Percentiles rank a stretch among this genome's conserved stretches.
These are phyloP conservation scores for Volvariella surrecta DNA, from an alignment of 1,284 basidiomycete species.

Conservation along the genomic window DNA sequence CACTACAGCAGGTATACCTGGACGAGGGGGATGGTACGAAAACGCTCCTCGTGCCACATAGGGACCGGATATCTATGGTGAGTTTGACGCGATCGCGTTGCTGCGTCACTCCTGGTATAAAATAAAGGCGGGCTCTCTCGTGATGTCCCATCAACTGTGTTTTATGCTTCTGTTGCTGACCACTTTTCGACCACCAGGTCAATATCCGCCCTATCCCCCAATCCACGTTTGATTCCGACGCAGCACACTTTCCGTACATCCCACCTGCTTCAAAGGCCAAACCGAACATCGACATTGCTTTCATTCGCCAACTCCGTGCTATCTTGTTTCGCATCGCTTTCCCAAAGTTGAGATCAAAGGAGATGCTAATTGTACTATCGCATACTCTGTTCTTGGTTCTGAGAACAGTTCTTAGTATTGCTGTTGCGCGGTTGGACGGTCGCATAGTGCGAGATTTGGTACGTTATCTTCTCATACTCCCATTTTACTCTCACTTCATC, in stretches of 20 bases:
- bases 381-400: conserved; percentile 88
- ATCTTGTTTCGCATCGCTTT: conserved; percentile 71
- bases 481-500: conserved; percentile 2
- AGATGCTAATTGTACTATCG: conserved; percentile 67
- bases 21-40: conserved; percentile 48
- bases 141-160: neutral
- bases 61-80: conserved; percentile 53
- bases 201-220: conserved; percentile 37
- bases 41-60: conserved; percentile 61
- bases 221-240: conserved; percentile 36
- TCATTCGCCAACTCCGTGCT: conserved; percentile 72
- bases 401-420: conserved; percentile 80
- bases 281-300: conserved; percentile 71
- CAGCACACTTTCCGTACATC: conserved; percentile 45
- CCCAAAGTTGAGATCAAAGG: conserved; percentile 65
- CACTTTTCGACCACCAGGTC: conserved; percentile 25
- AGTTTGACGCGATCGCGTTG: conserved; percentile 14
- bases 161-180: neutral
- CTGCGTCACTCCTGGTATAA: neutral
- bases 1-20: conserved; percentile 49
- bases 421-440: conserved; percentile 87
- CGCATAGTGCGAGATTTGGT: conserved; percentile 86
- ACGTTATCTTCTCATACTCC: conserved; percentile 10
- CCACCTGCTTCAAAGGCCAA: conserved; percentile 40
- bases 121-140: neutral